Conservation (phyloP, 495 filamentous ascomycete species). For the Aspergillus hancockii region DNA sequence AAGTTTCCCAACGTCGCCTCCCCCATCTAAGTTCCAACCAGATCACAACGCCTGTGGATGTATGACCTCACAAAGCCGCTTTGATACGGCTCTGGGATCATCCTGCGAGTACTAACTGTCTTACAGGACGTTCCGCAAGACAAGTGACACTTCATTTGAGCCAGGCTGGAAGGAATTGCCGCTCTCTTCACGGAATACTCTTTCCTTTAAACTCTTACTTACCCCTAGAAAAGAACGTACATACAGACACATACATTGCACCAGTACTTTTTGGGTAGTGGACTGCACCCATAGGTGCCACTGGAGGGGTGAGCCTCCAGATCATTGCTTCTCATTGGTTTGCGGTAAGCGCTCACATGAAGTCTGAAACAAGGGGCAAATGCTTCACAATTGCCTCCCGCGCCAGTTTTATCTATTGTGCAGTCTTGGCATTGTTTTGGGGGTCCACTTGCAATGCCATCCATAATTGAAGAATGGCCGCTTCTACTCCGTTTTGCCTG, state of each 20-base stretch:
- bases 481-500: background rate
- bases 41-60: background rate
- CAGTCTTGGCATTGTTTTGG: constrained; percentile 26
- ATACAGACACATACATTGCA: background rate
- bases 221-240: background rate
- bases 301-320: constrained; percentile 1
- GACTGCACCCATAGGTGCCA: background rate
- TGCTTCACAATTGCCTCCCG: constrained; percentile 30
- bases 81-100: background rate
- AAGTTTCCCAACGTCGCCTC: background rate
- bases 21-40: background rate
- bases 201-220: background rate
- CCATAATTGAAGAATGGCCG: background rate
- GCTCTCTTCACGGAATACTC: constrained; percentile 1
- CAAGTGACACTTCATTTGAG: background rate
- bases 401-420: constrained; percentile 28
- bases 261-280: background rate
- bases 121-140: background rate
- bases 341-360: constrained; percentile 24
- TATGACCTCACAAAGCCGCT: background rate
- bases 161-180: constrained; percentile 1
- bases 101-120: background rate
- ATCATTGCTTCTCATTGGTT: constrained; percentile 10
- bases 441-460: constrained; percentile 14
- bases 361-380: constrained; percentile 29